These are phyloP conservation scores for Stevia rebaudiana DNA, from an alignment of 140 eudicot genomes.

Conservation along the genomic window DNA sequence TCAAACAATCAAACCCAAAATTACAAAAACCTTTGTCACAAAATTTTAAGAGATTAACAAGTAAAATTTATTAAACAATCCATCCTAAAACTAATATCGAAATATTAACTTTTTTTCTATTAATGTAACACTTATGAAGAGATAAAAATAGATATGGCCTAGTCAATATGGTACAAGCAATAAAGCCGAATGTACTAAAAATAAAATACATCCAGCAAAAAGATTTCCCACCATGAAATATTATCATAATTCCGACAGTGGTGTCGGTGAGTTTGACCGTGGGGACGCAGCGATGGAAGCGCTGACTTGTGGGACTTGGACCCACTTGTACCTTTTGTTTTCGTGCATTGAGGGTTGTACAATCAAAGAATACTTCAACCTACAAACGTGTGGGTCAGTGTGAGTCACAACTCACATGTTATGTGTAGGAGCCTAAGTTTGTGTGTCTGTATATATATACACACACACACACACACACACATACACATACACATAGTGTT, in stretches of 20 bases:
- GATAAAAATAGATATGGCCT: neutral
- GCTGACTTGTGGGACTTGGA: conserved; percentile 26
- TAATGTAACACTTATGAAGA: too few relatives aligned
- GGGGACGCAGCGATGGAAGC: conserved; percentile 38
- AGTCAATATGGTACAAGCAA: conserved; percentile 25
- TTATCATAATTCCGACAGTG: conserved; percentile 28
- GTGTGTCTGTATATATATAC: conserved; percentile 14
- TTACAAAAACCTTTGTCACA: too few relatives aligned
- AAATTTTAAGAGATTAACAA: too few relatives aligned
- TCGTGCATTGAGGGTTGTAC: conserved; percentile 27
- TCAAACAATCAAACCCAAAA: too few relatives aligned
- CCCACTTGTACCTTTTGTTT: conserved; percentile 29
- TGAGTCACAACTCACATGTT: conserved; percentile 39
- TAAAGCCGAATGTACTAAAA: conserved; percentile 10
- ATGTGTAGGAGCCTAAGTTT: conserved; percentile 12
- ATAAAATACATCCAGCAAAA: neutral
- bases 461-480: neutral
- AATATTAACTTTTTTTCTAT: too few relatives aligned
- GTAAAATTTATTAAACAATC: too few relatives aligned
- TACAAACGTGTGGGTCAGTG: conserved; percentile 27
- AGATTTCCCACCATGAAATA: conserved; percentile 5
- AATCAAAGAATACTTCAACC: conserved; percentile 18
- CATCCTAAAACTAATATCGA: too few relatives aligned
- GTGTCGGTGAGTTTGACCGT: conserved; percentile 45
- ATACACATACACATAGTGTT: neutral